Percentiles rank a stretch among this genome's conserved stretches.
phyloP scores from a whole-genome alignment of 306 rosid genomes.

The Cucurbita pepo region DNA sequence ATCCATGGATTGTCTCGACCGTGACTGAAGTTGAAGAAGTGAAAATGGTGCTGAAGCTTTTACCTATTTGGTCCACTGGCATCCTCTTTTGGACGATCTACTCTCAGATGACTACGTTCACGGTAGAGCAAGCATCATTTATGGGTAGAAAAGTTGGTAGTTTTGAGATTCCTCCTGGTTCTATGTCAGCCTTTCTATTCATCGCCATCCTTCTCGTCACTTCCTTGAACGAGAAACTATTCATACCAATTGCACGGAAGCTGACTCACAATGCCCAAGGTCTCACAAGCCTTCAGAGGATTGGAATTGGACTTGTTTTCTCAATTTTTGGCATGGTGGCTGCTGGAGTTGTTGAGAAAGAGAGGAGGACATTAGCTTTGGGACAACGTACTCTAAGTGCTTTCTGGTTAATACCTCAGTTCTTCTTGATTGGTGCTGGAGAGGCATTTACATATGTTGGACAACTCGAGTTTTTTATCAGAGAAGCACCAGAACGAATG shows the following conservation, averaged over 20 bases:
- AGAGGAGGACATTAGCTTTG: slow-evolving; percentile 27
- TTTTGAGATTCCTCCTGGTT: slow-evolving; percentile 53
- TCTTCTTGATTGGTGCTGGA: slow-evolving; percentile 78
- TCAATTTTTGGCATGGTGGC: slow-evolving; percentile 56
- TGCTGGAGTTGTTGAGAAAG: slow-evolving; percentile 50
- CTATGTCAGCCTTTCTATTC: slow-evolving; percentile 56
- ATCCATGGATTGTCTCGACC: slow-evolving; percentile 58
- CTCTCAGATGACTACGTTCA: slow-evolving; percentile 89
- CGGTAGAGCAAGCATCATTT: slow-evolving; percentile 91
- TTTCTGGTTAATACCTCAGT: slow-evolving; percentile 93
- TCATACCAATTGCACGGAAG: slow-evolving; percentile 57
- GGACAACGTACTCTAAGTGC: slow-evolving; percentile 32
- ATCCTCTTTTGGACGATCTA: slow-evolving; percentile 90
- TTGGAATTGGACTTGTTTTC: slow-evolving; percentile 73
- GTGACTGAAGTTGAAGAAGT: slow-evolving; percentile 81
- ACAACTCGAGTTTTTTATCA: slow-evolving; percentile 84
- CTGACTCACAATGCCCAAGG: slow-evolving; percentile 62
- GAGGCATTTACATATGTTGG: slow-evolving; percentile 95
- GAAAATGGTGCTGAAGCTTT: slow-evolving; percentile 65
- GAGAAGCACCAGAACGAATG: slow-evolving; percentile 95
- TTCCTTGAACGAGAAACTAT: slow-evolving; percentile 64
- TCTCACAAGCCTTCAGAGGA: slow-evolving; percentile 79
- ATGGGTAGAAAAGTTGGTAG: slow-evolving; percentile 57
- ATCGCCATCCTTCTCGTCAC: slow-evolving; percentile 65
- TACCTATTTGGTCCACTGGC: slow-evolving; percentile 92